A percentile compares a stretch with the other conserved stretches of the same genome.
These are phyloP conservation scores for Phoma sp. DNA, from an alignment of 2,329 filamentous ascomycete genomes.

Conservation along the genomic window DNA sequence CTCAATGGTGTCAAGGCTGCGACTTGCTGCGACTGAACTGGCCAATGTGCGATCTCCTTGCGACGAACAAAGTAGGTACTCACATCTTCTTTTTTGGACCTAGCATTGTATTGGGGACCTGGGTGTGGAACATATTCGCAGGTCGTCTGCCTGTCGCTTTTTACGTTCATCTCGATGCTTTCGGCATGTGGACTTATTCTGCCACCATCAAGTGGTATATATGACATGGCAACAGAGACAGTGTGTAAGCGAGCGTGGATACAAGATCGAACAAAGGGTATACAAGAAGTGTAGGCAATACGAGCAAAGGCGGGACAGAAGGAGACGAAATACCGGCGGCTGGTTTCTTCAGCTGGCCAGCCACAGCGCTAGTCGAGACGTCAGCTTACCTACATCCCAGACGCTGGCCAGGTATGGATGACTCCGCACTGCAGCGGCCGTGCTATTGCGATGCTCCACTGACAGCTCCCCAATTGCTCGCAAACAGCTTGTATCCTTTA, in stretches of 20 bases:
- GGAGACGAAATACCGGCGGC: too few species aligned
- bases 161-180: slow-evolving; percentile 3
- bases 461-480: too few species aligned
- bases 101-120: slow-evolving; percentile 2
- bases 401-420: background rate
- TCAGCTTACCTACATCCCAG: background rate
- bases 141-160: background rate
- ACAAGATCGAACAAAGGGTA: background rate
- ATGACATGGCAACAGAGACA: slow-evolving; percentile 2
- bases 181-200: background rate
- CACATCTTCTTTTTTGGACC: slow-evolving; percentile 5
- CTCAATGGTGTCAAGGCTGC: slow-evolving; percentile 28
- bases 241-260: too few species aligned
- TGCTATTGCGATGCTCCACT: too few species aligned
- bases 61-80: slow-evolving; percentile 4
- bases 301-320: background rate
- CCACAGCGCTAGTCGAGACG: background rate
- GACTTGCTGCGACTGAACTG: slow-evolving; percentile 25
- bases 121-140: slow-evolving; percentile 8
- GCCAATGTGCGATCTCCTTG: slow-evolving; percentile 17
- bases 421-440: background rate
- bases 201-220: background rate
- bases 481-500: too few species aligned
- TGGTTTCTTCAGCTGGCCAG: background rate
- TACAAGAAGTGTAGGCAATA: too few species aligned